These are phyloP conservation scores for Paraphoma sp. DNA, from an alignment of 2,329 filamentous ascomycete genomes.

Conservation along the genomic window DNA sequence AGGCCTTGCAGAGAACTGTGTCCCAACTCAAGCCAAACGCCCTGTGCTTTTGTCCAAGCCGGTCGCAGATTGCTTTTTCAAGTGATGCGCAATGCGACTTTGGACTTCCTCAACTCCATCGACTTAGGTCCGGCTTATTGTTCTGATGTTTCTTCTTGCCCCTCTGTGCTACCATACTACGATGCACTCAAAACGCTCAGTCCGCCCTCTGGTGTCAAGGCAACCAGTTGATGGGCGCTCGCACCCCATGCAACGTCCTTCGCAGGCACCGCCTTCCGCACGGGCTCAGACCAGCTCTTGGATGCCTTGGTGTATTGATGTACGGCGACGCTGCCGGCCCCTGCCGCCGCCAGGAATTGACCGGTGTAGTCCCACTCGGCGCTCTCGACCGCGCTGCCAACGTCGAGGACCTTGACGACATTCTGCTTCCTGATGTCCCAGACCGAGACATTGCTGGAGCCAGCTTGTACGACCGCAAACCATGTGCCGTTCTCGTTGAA, in stretches of 20 bases:
- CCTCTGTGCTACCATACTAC: constrained; percentile 10
- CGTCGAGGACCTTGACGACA: constrained; percentile 83
- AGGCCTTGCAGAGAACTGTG: background rate
- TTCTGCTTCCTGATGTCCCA: constrained; percentile 91
- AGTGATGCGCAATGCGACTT: background rate
- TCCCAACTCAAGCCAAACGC: background rate
- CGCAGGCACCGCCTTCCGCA: constrained; percentile 76
- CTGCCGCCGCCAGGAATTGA: constrained; percentile 86
- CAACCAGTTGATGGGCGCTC: constrained; percentile 75
- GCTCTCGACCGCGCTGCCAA: constrained; percentile 76
- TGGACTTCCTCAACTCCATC: background rate
- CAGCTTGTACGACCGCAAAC: constrained; percentile 83
- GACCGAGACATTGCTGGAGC: constrained; percentile 78
- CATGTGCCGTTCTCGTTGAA: constrained; percentile 98
- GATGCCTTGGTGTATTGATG: constrained; percentile 87
- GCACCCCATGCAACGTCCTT: constrained; percentile 79
- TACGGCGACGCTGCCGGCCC: constrained; percentile 80
- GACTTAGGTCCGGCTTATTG: background rate
- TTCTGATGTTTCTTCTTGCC: background rate
- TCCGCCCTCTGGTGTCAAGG: constrained; percentile 76
- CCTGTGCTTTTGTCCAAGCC: constrained; percentile 3
- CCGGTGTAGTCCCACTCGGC: constrained; percentile 94
- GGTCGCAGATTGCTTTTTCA: background rate
- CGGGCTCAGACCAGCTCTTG: constrained; percentile 88
- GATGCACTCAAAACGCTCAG: constrained; percentile 69